These are phyloP conservation scores for Apiospora malaysiana DNA, from an alignment of 2,329 filamentous ascomycete species.

Conservation along the genomic window DNA sequence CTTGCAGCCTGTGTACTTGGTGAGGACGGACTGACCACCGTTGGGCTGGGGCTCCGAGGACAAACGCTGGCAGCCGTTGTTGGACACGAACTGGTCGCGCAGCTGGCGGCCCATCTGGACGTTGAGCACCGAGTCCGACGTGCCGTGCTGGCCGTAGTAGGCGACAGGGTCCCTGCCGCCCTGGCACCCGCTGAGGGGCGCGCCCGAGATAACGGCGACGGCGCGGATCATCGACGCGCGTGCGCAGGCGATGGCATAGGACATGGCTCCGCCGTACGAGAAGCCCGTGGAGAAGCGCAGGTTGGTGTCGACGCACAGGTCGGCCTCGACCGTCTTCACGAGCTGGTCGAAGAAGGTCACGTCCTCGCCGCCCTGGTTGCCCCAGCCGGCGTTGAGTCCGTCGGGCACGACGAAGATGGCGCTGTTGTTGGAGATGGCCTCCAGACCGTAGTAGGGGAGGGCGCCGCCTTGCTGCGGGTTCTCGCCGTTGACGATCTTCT, in stretches of 20 bases:
- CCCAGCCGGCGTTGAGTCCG: conserved; percentile 42
- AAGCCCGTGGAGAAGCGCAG: conserved; percentile 45
- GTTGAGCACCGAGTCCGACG: conserved; percentile 42
- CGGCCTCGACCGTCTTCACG: conserved; percentile 38
- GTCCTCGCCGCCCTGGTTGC: conserved; percentile 44
- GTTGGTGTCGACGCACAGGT: conserved; percentile 43
- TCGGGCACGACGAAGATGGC: conserved; percentile 45
- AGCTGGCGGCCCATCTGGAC: conserved; percentile 40
- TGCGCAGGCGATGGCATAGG: conserved; percentile 44
- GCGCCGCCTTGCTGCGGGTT: conserved; percentile 30
- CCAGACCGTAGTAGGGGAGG: conserved; percentile 42
- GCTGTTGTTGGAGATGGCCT: conserved; percentile 32
- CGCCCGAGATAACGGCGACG: conserved; percentile 40
- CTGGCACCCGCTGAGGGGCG: conserved; percentile 38
- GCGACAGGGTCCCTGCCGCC: conserved; percentile 43
- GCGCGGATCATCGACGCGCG: conserved; percentile 38
- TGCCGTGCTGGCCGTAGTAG: conserved; percentile 41
- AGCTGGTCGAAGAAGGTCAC: conserved; percentile 42
- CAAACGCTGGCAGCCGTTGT: conserved; percentile 41
- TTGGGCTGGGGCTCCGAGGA: conserved; percentile 24
- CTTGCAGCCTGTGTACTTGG: conserved; percentile 28
- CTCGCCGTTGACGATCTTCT: conserved; percentile 38
- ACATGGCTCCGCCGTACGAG: conserved; percentile 46
- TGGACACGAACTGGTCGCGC: conserved; percentile 44
- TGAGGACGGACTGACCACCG: conserved; percentile 26